Evolutionary conservation across 2,329 filamentous ascomycete species (phyloP).

Genomic region (Paecilomyces sp.): DNA sequence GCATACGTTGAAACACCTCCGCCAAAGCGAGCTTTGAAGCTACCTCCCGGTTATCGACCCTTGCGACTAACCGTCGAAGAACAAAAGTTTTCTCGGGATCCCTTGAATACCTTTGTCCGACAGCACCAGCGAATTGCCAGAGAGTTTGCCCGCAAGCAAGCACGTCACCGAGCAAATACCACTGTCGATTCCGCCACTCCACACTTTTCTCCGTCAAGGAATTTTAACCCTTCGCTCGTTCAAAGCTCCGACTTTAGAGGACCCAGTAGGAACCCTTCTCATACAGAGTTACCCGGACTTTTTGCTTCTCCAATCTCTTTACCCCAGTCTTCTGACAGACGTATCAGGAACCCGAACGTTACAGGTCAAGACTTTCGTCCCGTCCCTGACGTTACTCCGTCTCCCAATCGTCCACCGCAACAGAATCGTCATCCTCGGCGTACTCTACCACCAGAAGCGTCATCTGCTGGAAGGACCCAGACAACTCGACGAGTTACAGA

Average conservation of each 20-base stretch:
- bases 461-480: background rate
- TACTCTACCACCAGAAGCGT: background rate
- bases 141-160: background rate
- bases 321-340: background rate
- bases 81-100: background rate
- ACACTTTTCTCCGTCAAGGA: background rate
- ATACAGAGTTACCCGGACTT: background rate
- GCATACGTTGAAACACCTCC: background rate
- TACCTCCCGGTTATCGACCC: background rate
- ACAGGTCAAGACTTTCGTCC: background rate
- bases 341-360: background rate
- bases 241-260: background rate
- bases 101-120: background rate
- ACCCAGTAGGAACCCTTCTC: background rate
- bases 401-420: background rate
- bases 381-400: background rate
- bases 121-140: background rate
- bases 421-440: constrained; percentile 1
- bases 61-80: background rate
- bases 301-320: background rate
- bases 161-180: constrained; percentile 41
- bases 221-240: background rate
- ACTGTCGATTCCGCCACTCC: constrained; percentile 48
- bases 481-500: background rate
- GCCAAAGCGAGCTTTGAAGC: background rate